These are phyloP conservation scores for Arthrobotrys conoides DNA, from an alignment of 2,329 filamentous ascomycete genomes.

Conservation along the genomic window DNA sequence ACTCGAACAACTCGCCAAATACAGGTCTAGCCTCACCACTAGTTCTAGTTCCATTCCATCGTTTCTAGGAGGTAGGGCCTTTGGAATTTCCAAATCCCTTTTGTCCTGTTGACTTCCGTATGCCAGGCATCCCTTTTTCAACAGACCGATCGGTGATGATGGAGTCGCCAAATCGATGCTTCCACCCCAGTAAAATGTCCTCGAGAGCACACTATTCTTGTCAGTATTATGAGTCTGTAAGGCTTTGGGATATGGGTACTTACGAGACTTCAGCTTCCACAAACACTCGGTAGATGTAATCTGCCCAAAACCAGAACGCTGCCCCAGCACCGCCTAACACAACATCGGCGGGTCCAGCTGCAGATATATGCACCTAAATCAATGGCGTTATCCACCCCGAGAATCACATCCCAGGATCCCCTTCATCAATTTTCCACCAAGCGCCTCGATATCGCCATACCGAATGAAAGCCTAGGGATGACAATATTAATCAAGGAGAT, in stretches of 20 bases:
- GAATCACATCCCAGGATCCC: slow-evolving; percentile 36
- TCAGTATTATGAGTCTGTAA: background rate
- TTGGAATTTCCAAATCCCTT: slow-evolving; percentile 16
- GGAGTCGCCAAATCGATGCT: slow-evolving; percentile 35
- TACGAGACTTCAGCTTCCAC: slow-evolving; percentile 38
- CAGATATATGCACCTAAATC: slow-evolving; percentile 33
- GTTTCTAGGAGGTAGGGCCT: slow-evolving; percentile 7
- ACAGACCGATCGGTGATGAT: slow-evolving; percentile 8
- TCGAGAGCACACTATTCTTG: slow-evolving; percentile 14
- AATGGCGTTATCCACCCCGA: slow-evolving; percentile 36
- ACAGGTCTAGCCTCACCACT: slow-evolving; percentile 16
- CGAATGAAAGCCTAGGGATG: slow-evolving; percentile 25
- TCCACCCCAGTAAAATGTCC: slow-evolving; percentile 33
- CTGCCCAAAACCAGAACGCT: slow-evolving; percentile 29
- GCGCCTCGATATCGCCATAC: slow-evolving; percentile 31
- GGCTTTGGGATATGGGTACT: background rate
- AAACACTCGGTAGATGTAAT: slow-evolving; percentile 42
- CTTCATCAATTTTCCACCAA: slow-evolving; percentile 38
- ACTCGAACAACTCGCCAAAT: slow-evolving; percentile 37
- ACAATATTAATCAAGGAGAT: slow-evolving; percentile 22
- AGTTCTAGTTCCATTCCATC: slow-evolving; percentile 24
- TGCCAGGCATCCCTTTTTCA: slow-evolving; percentile 21
- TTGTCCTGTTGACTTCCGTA: slow-evolving; percentile 33
- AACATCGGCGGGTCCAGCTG: slow-evolving; percentile 16
- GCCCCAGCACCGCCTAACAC: slow-evolving; percentile 17